Base-by-base conservation (phyloP, 495 filamentous ascomycete genomes). In the Beverwykella pulmonaria region DNA sequence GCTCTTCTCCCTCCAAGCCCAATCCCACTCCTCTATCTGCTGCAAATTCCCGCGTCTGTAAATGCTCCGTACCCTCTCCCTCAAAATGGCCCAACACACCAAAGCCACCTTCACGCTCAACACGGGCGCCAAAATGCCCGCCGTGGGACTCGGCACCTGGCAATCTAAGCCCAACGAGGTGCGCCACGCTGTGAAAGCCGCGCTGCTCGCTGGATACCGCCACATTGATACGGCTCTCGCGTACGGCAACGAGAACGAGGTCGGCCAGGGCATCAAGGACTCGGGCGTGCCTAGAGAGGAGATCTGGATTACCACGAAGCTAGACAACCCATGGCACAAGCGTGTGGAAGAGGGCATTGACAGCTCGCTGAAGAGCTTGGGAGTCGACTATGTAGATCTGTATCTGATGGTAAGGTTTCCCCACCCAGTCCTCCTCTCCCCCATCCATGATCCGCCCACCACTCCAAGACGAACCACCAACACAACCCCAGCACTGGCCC, bases 291-390 rank as follows among this genome's bases (percentile, higher is more conserved):
- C 91, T 29, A 87, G 92, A 41, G 82, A 87, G 32, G 81, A 95
- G 75, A 89, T 96, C 76, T 96, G 87, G 84, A 79, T 95, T 75
- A 93, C 92, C 47, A 94, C 91, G 67, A 96, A 95, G 83, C 84
- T 94, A 55, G 86, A 91, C 79, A 93, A 93, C 82, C 79, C 87
- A 54, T 91, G 86, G 84, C 92, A 96, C 80, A 83, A 89, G 71
- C 77, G 81, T 46, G 86, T 89, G 8, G 75, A 86, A 46, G 85
- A 90, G 74, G 91, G 87, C 44, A 85, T 95, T 67, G 82, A 85
- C 32, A 80, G 77, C 29, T 90, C 87, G 4, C 82, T 95, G 58
- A 85, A 87, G 78, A 82, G 81, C 69, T 82, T 96, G 22, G 87
- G 84, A 10, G 78, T 84, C 20, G 86, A 88, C 72, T 96, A 95